These are phyloP conservation scores for Ophiosphaerella narmari DNA, from an alignment of 2,329 filamentous ascomycete genomes.

Conservation along the genomic window DNA sequence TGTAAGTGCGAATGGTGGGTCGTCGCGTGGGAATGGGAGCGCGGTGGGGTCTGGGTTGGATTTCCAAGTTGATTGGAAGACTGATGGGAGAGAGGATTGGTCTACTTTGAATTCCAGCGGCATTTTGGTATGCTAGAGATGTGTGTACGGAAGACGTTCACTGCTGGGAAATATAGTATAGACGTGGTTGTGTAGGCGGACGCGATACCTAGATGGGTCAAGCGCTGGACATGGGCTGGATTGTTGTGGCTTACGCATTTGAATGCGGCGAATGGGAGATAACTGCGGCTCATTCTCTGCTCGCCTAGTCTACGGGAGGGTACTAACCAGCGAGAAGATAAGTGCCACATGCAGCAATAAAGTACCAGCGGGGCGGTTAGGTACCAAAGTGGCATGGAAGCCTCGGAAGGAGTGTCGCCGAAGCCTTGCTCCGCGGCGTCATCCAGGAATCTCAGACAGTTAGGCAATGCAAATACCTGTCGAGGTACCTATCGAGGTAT, in stretches of 20 bases:
- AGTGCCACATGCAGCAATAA: not conserved
- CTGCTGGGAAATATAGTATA: not conserved
- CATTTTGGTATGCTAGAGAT: constrained; percentile 6
- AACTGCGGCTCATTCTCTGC: no score
- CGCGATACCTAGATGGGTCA: not conserved
- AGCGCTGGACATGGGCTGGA: not conserved
- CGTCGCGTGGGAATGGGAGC: constrained; percentile 40
- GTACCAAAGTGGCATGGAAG: no score
- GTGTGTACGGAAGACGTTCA: not conserved
- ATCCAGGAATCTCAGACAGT: no score
- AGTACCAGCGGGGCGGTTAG: no score
- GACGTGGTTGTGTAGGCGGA: not conserved
- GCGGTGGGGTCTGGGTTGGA: constrained; percentile 38
- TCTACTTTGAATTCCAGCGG: constrained; percentile 18
- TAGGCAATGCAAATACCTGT: no score
- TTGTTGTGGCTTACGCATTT: not conserved
- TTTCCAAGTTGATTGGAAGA: constrained; percentile 37
- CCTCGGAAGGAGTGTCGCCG: no score
- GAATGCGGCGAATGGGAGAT: no score
- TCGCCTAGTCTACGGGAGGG: no score
- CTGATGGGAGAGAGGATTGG: constrained; percentile 30
- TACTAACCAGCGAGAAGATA: no score
- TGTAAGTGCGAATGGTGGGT: constrained; percentile 44
- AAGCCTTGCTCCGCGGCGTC: no score
- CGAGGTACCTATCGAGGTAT: no score